Conservation (phyloP, 345 rosid species). For the Gossypium sturtianum region DNA sequence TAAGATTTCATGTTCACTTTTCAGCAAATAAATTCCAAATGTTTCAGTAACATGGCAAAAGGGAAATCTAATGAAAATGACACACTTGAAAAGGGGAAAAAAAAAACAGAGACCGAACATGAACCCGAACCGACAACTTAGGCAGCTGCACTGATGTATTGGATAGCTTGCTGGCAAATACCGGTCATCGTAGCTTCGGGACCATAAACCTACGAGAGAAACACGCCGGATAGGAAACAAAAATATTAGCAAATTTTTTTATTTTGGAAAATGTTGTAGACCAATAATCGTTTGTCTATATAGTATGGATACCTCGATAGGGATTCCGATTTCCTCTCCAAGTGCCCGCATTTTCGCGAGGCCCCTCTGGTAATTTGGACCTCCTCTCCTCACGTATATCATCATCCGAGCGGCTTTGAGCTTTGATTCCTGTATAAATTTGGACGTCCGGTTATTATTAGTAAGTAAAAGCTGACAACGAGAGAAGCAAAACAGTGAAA, state of each 20-base stretch:
- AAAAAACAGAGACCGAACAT: neutral
- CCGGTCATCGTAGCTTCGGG: slow-evolving; percentile 98
- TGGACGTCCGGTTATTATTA: neutral
- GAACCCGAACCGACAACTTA: slow-evolving; percentile 23
- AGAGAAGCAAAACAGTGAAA: neutral
- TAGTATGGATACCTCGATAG: slow-evolving; percentile 57
- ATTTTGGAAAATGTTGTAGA: neutral
- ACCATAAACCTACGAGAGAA: slow-evolving; percentile 59
- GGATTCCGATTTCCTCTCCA: slow-evolving; percentile 75
- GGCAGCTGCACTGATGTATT: slow-evolving; percentile 66
- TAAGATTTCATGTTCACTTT: neutral
- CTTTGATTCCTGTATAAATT: slow-evolving; percentile 51
- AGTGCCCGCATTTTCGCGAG: slow-evolving; percentile 77
- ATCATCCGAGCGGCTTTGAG: slow-evolving; percentile 66
- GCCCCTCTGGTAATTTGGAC: slow-evolving; percentile 82
- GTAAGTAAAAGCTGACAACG: neutral
- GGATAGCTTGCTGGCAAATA: slow-evolving; percentile 89
- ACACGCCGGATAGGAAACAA: neutral
- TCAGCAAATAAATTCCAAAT: slow-evolving; percentile 4
- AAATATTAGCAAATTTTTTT: neutral
- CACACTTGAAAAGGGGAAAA: neutral
- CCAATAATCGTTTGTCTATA: neutral
- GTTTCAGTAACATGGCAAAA: neutral
- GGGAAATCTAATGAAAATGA: slow-evolving; percentile 4
- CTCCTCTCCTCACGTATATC: slow-evolving; percentile 71